Base-by-base conservation (phyloP, 1,284 basidiomycete genomes). In the Vanrija humicola region DNA sequence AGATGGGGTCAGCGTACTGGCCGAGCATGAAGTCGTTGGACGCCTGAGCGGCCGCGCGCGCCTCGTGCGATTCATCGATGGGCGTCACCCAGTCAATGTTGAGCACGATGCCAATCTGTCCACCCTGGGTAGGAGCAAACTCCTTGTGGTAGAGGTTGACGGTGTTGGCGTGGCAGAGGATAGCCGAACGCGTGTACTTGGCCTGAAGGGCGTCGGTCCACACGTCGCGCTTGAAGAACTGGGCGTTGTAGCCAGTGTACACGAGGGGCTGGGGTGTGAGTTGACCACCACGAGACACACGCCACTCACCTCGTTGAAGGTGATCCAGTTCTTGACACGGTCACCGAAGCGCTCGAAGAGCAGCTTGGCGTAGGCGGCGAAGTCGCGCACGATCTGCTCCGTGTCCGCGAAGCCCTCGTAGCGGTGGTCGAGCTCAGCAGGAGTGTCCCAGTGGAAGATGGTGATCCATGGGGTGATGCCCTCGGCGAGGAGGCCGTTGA, bases 271-370 rank as follows among this genome's bases (percentile, higher is more conserved):
- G 34, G 14, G 34, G 34, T 34, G 12, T 34, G 34, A 34, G 34
- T 23, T 25, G 46, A 46, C 14, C 25, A 12, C n/a, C 18, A 34
- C 1, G 10, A 14, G 19, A 10, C 26, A 10, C 15, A 5, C 19
- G 16, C 29, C 5, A 48, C 58, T 50, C 43, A 65, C 67, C 66
- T 75, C 73, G 59, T 75, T 75, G 61, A 72, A 62, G 6, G 73
- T 75, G 56, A 74, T 68, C 86, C 87, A 88, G 68, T 86, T 77
- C 69, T 86, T 86, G 58, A 88, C 86, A 40, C 85, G 79, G 70
- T 86, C 85, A 9, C 87, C 87, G 62, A 86, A 86, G 5, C 82
- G 79, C 52, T 84, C 79, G 68, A 89, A 89, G 68, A 84, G 84
- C 19, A 85, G 73, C 79, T 84, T 77, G 9, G 86, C 82, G 65